These are phyloP conservation scores for Oxytropis ochrocephala DNA, from an alignment of 306 rosid species.

Conservation along the genomic window DNA sequence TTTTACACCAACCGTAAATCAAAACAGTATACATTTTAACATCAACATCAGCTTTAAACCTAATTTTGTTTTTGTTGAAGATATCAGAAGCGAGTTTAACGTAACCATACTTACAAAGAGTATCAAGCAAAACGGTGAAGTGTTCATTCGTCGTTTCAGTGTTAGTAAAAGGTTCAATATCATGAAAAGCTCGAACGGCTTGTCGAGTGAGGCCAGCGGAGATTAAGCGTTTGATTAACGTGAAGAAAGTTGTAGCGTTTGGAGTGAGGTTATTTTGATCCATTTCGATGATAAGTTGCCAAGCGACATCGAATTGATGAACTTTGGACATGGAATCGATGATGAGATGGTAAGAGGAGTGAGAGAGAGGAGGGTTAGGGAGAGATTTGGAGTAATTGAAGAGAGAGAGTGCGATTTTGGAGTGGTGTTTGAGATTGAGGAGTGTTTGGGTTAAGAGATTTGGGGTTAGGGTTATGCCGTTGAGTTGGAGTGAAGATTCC, in stretches of 20 bases:
- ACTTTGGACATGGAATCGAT: conserved; percentile 64
- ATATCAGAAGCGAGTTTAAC: conserved; percentile 57
- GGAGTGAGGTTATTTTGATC: conserved; percentile 36
- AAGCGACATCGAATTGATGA: conserved; percentile 74
- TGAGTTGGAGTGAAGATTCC: conserved; percentile 73
- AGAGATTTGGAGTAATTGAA: conserved; percentile 61
- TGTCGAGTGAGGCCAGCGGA: conserved; percentile 76
- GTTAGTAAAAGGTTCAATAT: conserved; percentile 41
- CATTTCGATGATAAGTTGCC: conserved; percentile 79
- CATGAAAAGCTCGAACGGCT: conserved; percentile 67
- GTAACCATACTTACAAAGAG: conserved; percentile 75
- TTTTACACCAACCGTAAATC: conserved; percentile 85
- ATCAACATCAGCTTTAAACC: conserved; percentile 36
- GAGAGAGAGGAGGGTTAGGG: conserved; percentile 45
- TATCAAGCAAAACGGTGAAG: conserved; percentile 55
- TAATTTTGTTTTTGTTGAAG: conserved; percentile 42
- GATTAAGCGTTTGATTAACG: conserved; percentile 62
- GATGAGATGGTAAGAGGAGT: conserved; percentile 51
- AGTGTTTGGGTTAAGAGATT: conserved; percentile 58
- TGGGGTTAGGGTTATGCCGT: conserved; percentile 59
- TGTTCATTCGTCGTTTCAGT: conserved; percentile 23
- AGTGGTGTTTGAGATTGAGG: conserved; percentile 53
- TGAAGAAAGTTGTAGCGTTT: conserved; percentile 38
- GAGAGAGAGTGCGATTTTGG: conserved; percentile 77
- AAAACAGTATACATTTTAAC: conserved; percentile 63